Base-by-base conservation (phyloP, 495 filamentous ascomycete species). In the Halenospora varia region DNA sequence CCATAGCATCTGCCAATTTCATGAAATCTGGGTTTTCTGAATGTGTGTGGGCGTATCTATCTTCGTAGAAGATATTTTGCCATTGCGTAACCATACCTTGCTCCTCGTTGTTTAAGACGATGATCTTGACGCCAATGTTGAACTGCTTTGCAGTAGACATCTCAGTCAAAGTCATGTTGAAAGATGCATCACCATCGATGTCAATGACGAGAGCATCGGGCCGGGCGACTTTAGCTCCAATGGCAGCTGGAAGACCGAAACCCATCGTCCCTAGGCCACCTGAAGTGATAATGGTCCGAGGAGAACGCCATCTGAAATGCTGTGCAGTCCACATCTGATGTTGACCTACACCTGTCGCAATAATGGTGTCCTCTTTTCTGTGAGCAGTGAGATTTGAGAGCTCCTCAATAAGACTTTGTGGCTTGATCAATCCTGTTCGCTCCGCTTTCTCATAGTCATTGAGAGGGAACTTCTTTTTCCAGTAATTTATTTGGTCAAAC, bases 251-350 rank as follows among this genome's bases (percentile, higher is more conserved):
- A 29, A 97, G 84, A 55, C 93, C 93, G 72, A 78, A 97, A 48
- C 93, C 93, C 93, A 97, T 97, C 10, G 93, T 97, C 48, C 93
- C 93, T 11, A 96, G 81, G 59, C 92, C 90, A 66, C 92, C 92
- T 10, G 90, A 96, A 13, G 92, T 93, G 70, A 96, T 84, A 84
- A 96, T 88, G 52, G 89, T 88, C 40, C 92, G 83, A 20, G 91
- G 90, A 61, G 90, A 71, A 39, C 88, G 78, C 92, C 92, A 97
- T 53, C 90, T 84, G 78, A 88, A 97, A 72, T 96, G 90, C 73
- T 97, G 91, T 9, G 91, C 92, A 8, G 88, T 77, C 93, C 93
- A 96, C 93, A 97, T 97, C 74, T 96, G 93, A 69, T 97, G 92
- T 69, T 96, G 92, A 29, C 93, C 92, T 26, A 96, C 92, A 63